Percentiles rank a stretch among this genome's conserved stretches.
Evolutionary conservation across 2,329 filamentous ascomycete species (phyloP).

Genomic region (Alternaria alternata): DNA sequence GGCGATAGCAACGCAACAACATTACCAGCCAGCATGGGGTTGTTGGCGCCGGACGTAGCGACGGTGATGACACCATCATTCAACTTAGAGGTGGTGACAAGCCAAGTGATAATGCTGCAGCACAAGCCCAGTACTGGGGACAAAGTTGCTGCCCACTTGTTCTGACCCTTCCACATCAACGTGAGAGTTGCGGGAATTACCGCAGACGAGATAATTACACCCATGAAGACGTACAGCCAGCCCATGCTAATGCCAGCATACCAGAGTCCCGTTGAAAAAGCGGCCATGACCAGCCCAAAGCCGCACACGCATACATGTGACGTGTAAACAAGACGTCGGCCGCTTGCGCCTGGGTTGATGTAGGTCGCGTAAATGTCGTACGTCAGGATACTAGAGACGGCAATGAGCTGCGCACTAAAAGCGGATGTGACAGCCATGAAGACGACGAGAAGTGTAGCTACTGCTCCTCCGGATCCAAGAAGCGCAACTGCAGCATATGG

Average conservation of each 20-base stretch:
- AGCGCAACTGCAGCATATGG: constrained; percentile 44
- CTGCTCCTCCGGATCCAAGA: constrained; percentile 43
- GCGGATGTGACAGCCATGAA: constrained; percentile 60
- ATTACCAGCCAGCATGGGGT: constrained; percentile 86
- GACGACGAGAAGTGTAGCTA: constrained; percentile 49
- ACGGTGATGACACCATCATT: constrained; percentile 46
- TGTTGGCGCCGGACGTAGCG: constrained; percentile 69
- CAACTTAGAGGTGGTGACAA: constrained; percentile 46
- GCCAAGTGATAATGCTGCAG: constrained; percentile 67
- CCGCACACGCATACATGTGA: constrained; percentile 76
- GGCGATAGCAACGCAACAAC: constrained; percentile 82
- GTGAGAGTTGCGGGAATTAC: constrained; percentile 84
- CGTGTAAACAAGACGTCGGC: constrained; percentile 79
- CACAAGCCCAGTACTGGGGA: constrained; percentile 72
- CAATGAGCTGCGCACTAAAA: constrained; percentile 57
- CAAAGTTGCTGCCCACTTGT: constrained; percentile 74
- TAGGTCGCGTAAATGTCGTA: constrained; percentile 89
- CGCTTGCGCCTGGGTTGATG: constrained; percentile 77
- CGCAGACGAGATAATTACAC: constrained; percentile 84
- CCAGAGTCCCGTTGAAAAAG: constrained; percentile 75
- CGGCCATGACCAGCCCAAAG: constrained; percentile 82
- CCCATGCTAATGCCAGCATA: constrained; percentile 68
- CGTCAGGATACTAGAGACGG: constrained; percentile 85
- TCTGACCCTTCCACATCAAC: constrained; percentile 81
- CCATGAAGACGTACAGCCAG: constrained; percentile 89